Percentiles rank a stretch among this genome's conserved stretches.
Evolutionary conservation across 345 rosid genomes (phyloP).

Genomic region (Populus tremula): DNA sequence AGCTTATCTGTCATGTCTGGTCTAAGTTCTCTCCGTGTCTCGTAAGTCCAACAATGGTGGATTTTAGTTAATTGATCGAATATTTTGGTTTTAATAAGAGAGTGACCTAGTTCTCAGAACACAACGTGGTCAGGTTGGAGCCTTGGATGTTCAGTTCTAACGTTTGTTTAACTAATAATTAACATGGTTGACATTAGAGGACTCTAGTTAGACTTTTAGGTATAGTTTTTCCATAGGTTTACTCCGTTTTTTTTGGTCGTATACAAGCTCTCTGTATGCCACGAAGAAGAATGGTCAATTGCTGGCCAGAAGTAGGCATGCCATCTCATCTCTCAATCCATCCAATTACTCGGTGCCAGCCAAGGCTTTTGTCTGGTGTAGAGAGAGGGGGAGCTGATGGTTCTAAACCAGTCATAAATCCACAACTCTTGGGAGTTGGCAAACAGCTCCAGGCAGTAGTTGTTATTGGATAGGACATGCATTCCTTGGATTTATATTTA

Average conservation of each 20-base stretch:
- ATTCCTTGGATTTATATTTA: neutral
- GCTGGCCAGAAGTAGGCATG: neutral
- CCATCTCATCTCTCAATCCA: neutral
- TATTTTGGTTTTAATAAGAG: neutral
- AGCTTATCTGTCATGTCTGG: slow-evolving; percentile 17
- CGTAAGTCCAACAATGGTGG: neutral
- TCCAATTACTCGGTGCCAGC: neutral
- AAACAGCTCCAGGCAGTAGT: neutral
- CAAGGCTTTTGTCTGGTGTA: neutral
- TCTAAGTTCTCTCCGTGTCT: neutral
- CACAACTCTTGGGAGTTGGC: neutral
- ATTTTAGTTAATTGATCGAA: neutral
- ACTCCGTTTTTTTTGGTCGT: neutral
- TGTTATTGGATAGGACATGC: neutral
- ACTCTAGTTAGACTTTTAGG: neutral
- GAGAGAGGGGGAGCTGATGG: neutral
- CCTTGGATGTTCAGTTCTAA: neutral
- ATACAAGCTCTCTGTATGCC: neutral
- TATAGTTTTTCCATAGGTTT: neutral
- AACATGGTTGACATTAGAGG: neutral
- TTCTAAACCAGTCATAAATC: neutral
- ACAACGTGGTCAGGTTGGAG: neutral
- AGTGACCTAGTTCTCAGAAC: neutral
- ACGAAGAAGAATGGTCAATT: neutral
- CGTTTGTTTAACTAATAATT: neutral